Conservation (phyloP, 1,139 yeast species). For the Saccharomyces uvarum region DNA sequence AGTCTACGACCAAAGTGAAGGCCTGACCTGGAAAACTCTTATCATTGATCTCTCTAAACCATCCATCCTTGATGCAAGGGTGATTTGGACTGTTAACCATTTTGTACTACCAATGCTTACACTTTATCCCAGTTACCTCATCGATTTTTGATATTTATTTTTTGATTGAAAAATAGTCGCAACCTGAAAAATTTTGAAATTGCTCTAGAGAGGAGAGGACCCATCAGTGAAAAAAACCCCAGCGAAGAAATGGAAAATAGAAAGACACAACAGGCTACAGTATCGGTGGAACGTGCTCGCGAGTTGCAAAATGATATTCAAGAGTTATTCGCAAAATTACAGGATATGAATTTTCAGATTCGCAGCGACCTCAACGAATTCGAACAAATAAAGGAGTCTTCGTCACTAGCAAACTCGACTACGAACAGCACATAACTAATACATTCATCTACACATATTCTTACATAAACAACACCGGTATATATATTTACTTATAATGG, state of each 20-base stretch:
- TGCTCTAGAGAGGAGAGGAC: background rate
- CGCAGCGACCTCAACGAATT: conserved; percentile 27
- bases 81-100: conserved; percentile 5
- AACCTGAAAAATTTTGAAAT: background rate
- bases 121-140: background rate
- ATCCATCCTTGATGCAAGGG: conserved; percentile 50
- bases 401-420: background rate
- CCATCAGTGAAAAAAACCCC: background rate
- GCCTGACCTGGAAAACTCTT: conserved; percentile 97
- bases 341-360: conserved; percentile 20
- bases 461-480: background rate
- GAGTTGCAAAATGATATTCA: conserved; percentile 24
- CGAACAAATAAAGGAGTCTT: conserved; percentile 19
- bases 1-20: conserved; percentile 71
- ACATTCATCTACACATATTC: background rate
- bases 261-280: background rate
- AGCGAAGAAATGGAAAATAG: background rate
- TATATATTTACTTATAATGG: background rate
- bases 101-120: background rate
- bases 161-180: background rate
- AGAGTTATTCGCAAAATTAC: conserved; percentile 15
- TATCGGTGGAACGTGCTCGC: conserved; percentile 13
- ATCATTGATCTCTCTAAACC: conserved; percentile 86
- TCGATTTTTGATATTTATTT: background rate
- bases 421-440: background rate